These are phyloP conservation scores for Plenodomus lindquistii DNA, from an alignment of 2,329 filamentous ascomycete genomes.

Conservation along the genomic window DNA sequence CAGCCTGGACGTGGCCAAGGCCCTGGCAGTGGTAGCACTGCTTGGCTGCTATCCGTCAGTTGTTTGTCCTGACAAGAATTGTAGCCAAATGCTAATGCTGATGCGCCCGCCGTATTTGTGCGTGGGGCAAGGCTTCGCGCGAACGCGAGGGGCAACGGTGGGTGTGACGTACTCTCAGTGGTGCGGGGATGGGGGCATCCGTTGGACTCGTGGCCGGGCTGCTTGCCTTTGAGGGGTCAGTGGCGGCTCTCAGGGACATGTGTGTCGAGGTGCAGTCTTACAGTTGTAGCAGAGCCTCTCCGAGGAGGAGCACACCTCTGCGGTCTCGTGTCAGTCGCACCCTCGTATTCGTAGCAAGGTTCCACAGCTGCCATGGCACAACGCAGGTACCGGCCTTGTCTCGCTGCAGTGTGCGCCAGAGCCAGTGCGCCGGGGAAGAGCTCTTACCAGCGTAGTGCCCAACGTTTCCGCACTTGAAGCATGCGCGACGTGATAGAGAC, in stretches of 20 bases:
- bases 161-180: constrained; percentile 71
- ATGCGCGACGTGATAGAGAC: constrained; percentile 57
- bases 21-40: constrained; percentile 99
- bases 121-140: constrained; percentile 1
- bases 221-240: constrained; percentile 64
- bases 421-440: constrained; percentile 14
- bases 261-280: constrained; percentile 52
- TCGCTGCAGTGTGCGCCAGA: constrained; percentile 22
- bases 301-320: constrained; percentile 94
- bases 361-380: constrained; percentile 10
- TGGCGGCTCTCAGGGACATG: constrained; percentile 3
- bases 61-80: not conserved
- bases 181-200: constrained; percentile 95
- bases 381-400: constrained; percentile 19
- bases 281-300: constrained; percentile 99
- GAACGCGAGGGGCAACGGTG: constrained; percentile 1
- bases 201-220: constrained; percentile 95
- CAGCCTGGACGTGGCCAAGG: constrained; percentile 95
- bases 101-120: not conserved
- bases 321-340: constrained; percentile 25
- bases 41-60: constrained; percentile 66
- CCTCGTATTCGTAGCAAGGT: not conserved
- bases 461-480: constrained; percentile 59
- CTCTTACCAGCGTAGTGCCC: constrained; percentile 57
- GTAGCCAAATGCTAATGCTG: not conserved